Base-by-base conservation (phyloP, 2,329 filamentous ascomycete species). In the Fusarium scirpi region DNA sequence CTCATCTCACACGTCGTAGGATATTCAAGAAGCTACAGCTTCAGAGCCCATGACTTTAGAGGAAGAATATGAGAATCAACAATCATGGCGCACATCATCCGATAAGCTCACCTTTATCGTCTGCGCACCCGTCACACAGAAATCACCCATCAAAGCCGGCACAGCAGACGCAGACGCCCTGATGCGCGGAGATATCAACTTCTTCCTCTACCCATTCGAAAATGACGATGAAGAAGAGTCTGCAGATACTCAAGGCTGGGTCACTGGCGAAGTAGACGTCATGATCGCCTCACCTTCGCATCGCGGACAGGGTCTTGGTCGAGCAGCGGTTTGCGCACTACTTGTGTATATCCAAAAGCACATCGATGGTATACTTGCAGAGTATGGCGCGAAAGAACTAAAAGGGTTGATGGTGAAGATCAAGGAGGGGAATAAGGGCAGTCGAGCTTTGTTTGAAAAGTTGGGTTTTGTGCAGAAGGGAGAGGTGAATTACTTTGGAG, bases 51-150 rank as follows among this genome's bases (percentile, higher is more conserved):
- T 98, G 53, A 90, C 87, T 0, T 84, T 98, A 1, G 84, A 89
- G 1, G 91, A 97, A 77, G 95, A 98, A 83, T 94, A 96, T 80
- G 87, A 89, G 52, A 98, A 98, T 90, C 95, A 98, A 80, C 82
- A 83, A n/a, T 93, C 90, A 69, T 98, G 95, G 95, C 90, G 94
- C 40, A 83, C 82, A 22, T 92, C 96, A 44, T 80, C 83, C 27
- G 94, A 98, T 81, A 98, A 98, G 82, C 80, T 98, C 66, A 98
- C 95, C 0, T 98, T 98, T 74, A 97, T 98, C 78, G 81, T 92
- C 57, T 97, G 94, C 77, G 82, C 85, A 12, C 86, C 89, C 10
- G 25, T 3, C 0, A 38, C 55, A 4, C 47, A 65, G 8, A 48
- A 22, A 5, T 22, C 62, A 2, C 8, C 22, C 2, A 62, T 74